These are phyloP conservation scores for Scheffersomyces illinoinensis DNA, from an alignment of 1,139 yeast species.

Conservation along the genomic window DNA sequence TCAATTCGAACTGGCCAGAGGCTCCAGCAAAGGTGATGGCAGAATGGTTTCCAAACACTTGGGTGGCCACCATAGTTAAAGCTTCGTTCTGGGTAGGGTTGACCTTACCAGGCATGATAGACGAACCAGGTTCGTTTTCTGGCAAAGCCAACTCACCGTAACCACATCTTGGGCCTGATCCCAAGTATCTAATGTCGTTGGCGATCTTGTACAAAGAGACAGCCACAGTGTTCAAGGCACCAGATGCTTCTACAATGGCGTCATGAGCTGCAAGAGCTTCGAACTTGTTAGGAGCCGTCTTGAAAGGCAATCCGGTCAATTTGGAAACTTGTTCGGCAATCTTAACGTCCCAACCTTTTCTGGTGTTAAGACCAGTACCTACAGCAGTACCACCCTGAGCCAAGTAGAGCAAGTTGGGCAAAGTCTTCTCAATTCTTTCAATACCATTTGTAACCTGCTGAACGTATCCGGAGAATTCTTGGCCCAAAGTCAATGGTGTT, in stretches of 20 bases:
- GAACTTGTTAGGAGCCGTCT: constrained; percentile 97
- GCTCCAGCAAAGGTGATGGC: constrained; percentile 97
- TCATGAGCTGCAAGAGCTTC: constrained; percentile 99
- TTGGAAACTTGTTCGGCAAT: constrained; percentile 78
- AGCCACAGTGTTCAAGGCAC: constrained; percentile 95
- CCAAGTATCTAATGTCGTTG: constrained; percentile 95
- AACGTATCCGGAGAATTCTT: constrained; percentile 95
- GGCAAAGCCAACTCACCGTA: constrained; percentile 95
- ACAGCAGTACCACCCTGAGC: constrained; percentile 99
- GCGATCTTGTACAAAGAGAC: constrained; percentile 93
- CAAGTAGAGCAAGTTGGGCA: constrained; percentile 74
- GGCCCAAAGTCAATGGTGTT: constrained; percentile 96
- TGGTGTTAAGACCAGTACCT: constrained; percentile 97
- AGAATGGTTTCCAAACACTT: constrained; percentile 95
- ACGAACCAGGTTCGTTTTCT: constrained; percentile 98
- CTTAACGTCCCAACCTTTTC: constrained; percentile 80
- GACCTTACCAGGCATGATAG: constrained; percentile 99
- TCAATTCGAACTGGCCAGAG: constrained; percentile 96
- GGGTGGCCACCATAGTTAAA: constrained; percentile 95
- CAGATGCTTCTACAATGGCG: constrained; percentile 95
- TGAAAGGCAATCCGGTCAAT: constrained; percentile 83
- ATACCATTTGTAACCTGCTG: constrained; percentile 92
- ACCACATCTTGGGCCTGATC: constrained; percentile 99
- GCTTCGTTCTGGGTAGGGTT: constrained; percentile 99
- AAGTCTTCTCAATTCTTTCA: constrained; percentile 72